Percentiles rank a stretch among this genome's conserved stretches.
phyloP scores from a whole-genome alignment of 2,329 filamentous ascomycete species.

The Lachnellula arida region DNA sequence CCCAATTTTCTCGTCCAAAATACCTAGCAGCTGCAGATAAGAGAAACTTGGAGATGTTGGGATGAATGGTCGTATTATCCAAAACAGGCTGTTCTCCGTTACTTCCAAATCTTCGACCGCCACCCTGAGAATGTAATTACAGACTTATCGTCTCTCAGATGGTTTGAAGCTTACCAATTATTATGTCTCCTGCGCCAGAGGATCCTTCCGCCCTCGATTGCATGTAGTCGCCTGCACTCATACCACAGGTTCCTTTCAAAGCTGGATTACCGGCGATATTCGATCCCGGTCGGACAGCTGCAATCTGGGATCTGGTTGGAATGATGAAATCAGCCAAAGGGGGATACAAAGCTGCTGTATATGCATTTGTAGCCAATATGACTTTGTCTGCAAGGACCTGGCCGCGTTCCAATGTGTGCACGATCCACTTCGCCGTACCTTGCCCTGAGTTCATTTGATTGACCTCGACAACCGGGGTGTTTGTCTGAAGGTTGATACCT shows the following conservation, averaged over 20 bases:
- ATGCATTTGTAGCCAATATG: conserved; percentile 49
- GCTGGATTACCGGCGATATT: conserved; percentile 23
- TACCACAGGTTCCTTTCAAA: conserved; percentile 22
- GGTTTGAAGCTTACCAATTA: conserved; percentile 13
- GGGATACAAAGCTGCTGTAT: conserved; percentile 42
- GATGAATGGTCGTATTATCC: conserved; percentile 26
- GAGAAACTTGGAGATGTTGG: conserved; percentile 18
- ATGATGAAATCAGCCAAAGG: conserved; percentile 39
- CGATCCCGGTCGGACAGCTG: conserved; percentile 35
- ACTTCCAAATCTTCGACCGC: not conserved
- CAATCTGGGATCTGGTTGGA: conserved; percentile 45
- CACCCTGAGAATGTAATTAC: conserved; percentile 10
- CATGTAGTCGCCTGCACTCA: conserved; percentile 32
- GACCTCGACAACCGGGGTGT: conserved; percentile 21
- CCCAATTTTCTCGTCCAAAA: conserved; percentile 40
- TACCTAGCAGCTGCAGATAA: conserved; percentile 22
- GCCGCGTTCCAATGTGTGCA: conserved; percentile 39
- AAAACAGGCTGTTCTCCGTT: conserved; percentile 21
- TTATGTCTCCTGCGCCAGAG: conserved; percentile 27
- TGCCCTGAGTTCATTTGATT: conserved; percentile 15
- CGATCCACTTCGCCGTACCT: conserved; percentile 26
- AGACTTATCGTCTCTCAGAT: not conserved
- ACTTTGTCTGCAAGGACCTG: conserved; percentile 37
- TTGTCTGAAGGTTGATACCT: conserved; percentile 26
- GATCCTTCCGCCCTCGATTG: conserved; percentile 25